A percentile compares a stretch with the other conserved stretches of the same genome.
phyloP scores from a whole-genome alignment of 345 rosid species.

The Erucastrum elatum region DNA sequence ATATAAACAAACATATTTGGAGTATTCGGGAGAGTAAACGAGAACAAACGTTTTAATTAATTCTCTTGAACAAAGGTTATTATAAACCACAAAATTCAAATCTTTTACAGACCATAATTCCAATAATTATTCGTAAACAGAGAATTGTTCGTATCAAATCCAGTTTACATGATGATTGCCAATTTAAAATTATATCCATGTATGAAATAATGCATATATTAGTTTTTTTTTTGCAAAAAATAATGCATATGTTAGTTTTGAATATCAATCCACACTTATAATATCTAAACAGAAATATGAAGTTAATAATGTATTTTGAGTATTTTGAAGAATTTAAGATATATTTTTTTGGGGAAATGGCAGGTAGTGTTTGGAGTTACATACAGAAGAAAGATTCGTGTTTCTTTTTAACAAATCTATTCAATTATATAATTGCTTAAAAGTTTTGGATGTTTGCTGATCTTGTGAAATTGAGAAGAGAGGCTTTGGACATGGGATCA shows the following conservation, averaged over 20 bases:
- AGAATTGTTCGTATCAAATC: not conserved
- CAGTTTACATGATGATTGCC: not conserved
- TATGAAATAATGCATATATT: no score
- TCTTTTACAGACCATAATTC: not conserved
- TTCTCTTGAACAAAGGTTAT: not conserved
- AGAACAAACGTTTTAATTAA: not conserved
- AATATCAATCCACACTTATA: slow-evolving; percentile 2
- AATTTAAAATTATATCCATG: not conserved
- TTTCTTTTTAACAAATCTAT: not conserved
- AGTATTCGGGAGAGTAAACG: not conserved
- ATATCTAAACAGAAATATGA: not conserved
- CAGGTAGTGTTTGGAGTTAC: slow-evolving; percentile 36
- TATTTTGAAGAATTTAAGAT: slow-evolving; percentile 29
- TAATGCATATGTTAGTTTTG: slow-evolving; percentile 2
- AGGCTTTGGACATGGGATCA: slow-evolving; percentile 45
- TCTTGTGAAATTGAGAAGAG: slow-evolving; percentile 35
- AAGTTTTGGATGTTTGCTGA: slow-evolving; percentile 35
- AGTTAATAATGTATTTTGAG: not conserved
- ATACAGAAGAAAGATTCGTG: slow-evolving; percentile 44
- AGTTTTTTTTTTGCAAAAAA: no score
- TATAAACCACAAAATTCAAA: not conserved
- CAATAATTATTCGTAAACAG: not conserved
- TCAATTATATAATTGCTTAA: not conserved
- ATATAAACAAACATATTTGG: slow-evolving; percentile 12
- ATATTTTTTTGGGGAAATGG: not conserved